phyloP scores from a whole-genome alignment of 805 yeast species.

The Yamadazyma paraphyllophila region DNA sequence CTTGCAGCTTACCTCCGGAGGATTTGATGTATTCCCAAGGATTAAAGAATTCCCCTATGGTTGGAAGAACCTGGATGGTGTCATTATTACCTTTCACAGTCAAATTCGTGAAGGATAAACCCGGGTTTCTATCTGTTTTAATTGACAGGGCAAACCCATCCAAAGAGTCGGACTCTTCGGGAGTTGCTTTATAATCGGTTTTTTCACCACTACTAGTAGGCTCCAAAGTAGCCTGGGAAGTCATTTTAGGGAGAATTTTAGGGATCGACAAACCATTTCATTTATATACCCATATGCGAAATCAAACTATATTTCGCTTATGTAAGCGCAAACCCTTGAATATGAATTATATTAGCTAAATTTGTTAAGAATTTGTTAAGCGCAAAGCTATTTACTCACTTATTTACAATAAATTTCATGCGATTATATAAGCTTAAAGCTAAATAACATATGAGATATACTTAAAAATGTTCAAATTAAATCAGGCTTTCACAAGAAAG shows the following conservation, averaged over 20 bases:
- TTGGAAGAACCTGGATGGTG: constrained; percentile 3
- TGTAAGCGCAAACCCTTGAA: constrained; percentile 1
- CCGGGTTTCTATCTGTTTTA: constrained; percentile 2
- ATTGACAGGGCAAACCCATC: neutral
- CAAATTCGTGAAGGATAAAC: neutral
- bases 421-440: neutral
- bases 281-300: neutral
- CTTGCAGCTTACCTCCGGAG: constrained; percentile 16
- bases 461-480: neutral
- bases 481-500: neutral
- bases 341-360: neutral
- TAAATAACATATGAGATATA: neutral
- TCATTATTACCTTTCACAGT: constrained; percentile 4
- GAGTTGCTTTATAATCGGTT: neutral
- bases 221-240: neutral
- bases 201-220: neutral
- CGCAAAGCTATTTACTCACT: neutral
- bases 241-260: neutral
- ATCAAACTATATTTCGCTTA: constrained; percentile 1
- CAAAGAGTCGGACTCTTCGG: neutral
- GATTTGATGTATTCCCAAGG: neutral
- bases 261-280: neutral
- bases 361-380: neutral
- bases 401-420: neutral
- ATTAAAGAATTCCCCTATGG: neutral